phyloP scores from a whole-genome alignment of 768 basidiomycete species.

The Lactarius vividus region DNA sequence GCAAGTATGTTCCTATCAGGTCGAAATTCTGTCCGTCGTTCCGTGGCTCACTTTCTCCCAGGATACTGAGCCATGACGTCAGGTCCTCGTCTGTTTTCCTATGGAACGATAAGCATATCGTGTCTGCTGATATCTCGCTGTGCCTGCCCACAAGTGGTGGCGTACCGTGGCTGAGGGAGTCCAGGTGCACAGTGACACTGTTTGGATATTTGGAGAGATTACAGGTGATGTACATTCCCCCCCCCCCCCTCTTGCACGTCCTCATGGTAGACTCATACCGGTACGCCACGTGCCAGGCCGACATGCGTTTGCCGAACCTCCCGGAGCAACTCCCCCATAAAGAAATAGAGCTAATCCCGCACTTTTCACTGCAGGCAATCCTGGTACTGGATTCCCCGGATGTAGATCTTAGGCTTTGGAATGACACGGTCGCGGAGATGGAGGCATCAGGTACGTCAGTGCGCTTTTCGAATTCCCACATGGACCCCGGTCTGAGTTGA shows the following conservation, averaged over 20 bases:
- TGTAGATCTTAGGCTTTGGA: conserved; percentile 25
- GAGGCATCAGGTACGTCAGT: conserved; percentile 21
- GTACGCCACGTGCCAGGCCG: conserved; percentile 9
- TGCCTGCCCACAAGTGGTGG: conserved; percentile 20
- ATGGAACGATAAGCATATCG: conserved; percentile 20
- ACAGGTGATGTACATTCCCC: conserved; percentile 10
- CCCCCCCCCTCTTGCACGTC: background rate
- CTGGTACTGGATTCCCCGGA: conserved; percentile 26
- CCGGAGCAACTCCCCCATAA: conserved; percentile 13
- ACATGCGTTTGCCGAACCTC: conserved; percentile 7
- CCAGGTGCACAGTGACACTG: conserved; percentile 23
- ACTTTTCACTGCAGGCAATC: conserved; percentile 27
- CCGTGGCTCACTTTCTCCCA: conserved; percentile 6
- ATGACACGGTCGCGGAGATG: conserved; percentile 28
- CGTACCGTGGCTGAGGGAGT: conserved; percentile 23
- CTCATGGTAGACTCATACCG: conserved; percentile 4
- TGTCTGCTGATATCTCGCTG: conserved; percentile 26
- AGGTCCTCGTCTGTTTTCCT: conserved; percentile 20
- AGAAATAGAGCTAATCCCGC: conserved; percentile 11
- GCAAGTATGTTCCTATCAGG: conserved; percentile 23
- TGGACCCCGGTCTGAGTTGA: conserved; percentile 1
- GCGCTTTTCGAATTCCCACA: background rate
- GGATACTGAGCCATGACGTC: conserved; percentile 25
- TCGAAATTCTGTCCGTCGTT: background rate
- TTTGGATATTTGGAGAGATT: conserved; percentile 26